Evolutionary conservation across 139 green algal species (phyloP), one percentile per base, ranked within the genome.

Genomic region (Zygnema cylindricum): DNA sequence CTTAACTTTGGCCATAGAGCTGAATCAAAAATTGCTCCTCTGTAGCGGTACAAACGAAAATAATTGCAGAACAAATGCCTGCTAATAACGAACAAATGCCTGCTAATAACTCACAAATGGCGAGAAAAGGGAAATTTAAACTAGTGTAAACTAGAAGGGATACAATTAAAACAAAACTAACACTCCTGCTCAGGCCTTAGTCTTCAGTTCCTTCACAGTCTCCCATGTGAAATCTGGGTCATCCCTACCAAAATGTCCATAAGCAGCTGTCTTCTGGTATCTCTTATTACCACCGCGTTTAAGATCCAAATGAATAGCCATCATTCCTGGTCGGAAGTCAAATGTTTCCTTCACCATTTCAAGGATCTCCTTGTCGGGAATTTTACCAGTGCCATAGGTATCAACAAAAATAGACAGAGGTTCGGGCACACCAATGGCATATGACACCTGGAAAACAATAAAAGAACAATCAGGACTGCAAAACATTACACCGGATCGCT

Each of bases 161-260:
- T n/a, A n/a, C n/a, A n/a, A n/a, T n/a, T n/a, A n/a, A n/a, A n/a
- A n/a, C n/a, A n/a, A n/a, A n/a, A n/a, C n/a, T n/a, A n/a, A n/a
- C n/a, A n/a, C n/a, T n/a, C n/a, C n/a, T n/a, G n/a, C n/a, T n/a
- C n/a, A n/a, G n/a, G n/a, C 71, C 71, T 3, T 16, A 7, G 36
- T 16, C 36, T 54, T 43, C 36, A 97, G 71, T 7, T 94, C 57
- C 40, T 96, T 84, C 41, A 95, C 92, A 88, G 94, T 96, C 93
- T 98, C 97, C 96, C 97, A 99, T 25, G 97, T 99, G 94, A 99
- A 99, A 88, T 98, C 96, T 23, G 94, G 86, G 91, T 98, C 96
- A 55, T 97, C 92, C 38, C 97, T 94, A 43, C 97, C 97, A 90
- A 99, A 99, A 95, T 99, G 97, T 33, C 96, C 97, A 86, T 99